These are phyloP conservation scores for Trifolium repens DNA, from an alignment of 306 rosid species.

Conservation along the genomic window DNA sequence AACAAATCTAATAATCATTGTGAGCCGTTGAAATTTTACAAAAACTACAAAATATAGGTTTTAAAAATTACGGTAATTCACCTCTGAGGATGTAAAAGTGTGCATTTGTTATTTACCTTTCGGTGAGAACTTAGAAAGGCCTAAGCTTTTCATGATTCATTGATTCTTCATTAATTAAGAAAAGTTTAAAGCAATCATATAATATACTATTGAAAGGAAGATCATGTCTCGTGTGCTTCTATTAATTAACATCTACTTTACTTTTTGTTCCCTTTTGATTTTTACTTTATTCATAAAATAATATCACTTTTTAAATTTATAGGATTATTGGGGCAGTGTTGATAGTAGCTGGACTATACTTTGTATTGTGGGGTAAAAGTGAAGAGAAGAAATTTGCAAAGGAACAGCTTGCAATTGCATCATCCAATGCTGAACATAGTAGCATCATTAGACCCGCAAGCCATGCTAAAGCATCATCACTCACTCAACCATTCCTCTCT, in stretches of 20 bases:
- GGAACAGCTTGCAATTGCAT: constrained; percentile 60
- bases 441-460: constrained; percentile 58
- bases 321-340: constrained; percentile 93
- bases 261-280: constrained; percentile 17
- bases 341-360: constrained; percentile 82
- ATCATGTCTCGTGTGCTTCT: constrained; percentile 40
- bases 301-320: constrained; percentile 11
- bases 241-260: background rate
- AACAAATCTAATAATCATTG: no score
- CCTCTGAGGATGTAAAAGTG: no score
- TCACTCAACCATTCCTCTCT: constrained; percentile 85
- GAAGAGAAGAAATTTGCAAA: constrained; percentile 78
- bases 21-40: no score
- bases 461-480: constrained; percentile 66
- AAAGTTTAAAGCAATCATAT: constrained; percentile 15
- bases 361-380: constrained; percentile 93
- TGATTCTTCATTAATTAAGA: constrained; percentile 29
- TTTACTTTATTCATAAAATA: constrained; percentile 2
- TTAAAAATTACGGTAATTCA: no score
- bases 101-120: constrained; percentile 33
- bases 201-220: constrained; percentile 33
- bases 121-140: constrained; percentile 35
- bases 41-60: no score
- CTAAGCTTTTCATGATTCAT: constrained; percentile 19
- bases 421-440: constrained; percentile 61